These are phyloP conservation scores for Globisporangium sylvaticum DNA, from an alignment of 352 stramenopile species.

Conservation along the genomic window DNA sequence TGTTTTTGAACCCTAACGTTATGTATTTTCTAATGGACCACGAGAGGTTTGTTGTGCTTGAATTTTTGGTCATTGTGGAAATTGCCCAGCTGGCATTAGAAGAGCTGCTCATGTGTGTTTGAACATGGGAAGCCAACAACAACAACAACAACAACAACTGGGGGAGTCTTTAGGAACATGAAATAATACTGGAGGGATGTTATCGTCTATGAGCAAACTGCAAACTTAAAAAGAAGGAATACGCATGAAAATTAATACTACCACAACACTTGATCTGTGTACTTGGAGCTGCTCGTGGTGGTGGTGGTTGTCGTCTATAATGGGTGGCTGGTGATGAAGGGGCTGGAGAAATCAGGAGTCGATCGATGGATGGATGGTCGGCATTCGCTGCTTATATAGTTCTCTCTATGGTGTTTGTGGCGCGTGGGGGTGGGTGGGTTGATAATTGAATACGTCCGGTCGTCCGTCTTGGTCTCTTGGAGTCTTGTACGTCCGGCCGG, in stretches of 20 bases:
- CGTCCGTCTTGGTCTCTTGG: too few relatives aligned
- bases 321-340: constrained; percentile 1
- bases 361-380: neutral
- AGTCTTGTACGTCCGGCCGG: neutral
- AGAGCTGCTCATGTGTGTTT: too few relatives aligned
- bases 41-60: neutral
- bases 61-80: neutral
- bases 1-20: neutral
- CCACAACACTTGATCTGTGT: constrained; percentile 3
- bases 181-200: neutral
- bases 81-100: neutral
- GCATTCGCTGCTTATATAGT: constrained; percentile 6
- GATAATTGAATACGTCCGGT: constrained; percentile 10
- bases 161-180: neutral
- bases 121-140: too few relatives aligned
- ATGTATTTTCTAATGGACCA: neutral
- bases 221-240: neutral
- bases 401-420: constrained; percentile 1
- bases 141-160: too few relatives aligned
- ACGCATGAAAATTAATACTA: constrained; percentile 3
- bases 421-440: neutral
- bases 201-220: constrained; percentile 3
- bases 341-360: constrained; percentile 9
- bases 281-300: neutral
- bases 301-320: constrained; percentile 9